Percentiles rank a stretch among this genome's conserved stretches.
phyloP scores from a whole-genome alignment of 2,329 filamentous ascomycete genomes.

The Monosporascus sp. region DNA sequence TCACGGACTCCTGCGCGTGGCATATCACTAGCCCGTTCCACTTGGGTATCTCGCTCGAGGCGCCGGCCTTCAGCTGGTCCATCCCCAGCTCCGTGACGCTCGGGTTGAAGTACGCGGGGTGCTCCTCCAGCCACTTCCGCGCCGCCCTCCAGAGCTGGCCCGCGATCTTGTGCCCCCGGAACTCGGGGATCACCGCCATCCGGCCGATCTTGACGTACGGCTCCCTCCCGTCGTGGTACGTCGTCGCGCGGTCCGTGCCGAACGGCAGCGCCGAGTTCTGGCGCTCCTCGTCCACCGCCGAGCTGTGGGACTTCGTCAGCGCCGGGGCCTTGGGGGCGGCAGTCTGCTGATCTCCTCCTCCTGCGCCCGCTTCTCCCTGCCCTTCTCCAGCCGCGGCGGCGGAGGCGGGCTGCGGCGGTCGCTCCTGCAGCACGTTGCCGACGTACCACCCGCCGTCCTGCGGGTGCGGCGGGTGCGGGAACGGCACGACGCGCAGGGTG shows the following conservation, averaged over 20 bases:
- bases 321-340: constrained; percentile 8
- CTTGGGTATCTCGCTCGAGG: constrained; percentile 37
- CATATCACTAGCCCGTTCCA: constrained; percentile 75
- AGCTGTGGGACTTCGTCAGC: constrained; percentile 4
- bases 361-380: constrained; percentile 17
- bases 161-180: constrained; percentile 60
- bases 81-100: constrained; percentile 39
- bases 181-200: constrained; percentile 62
- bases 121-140: constrained; percentile 58
- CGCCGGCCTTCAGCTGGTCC: constrained; percentile 36
- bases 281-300: constrained; percentile 13
- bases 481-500: constrained; percentile 75
- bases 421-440: constrained; percentile 32
- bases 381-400: no score
- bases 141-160: constrained; percentile 61
- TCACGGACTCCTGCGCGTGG: constrained; percentile 68
- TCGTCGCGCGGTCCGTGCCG: constrained; percentile 39
- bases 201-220: constrained; percentile 80
- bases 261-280: constrained; percentile 17
- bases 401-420: background rate
- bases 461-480: constrained; percentile 66
- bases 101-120: constrained; percentile 52
- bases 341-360: background rate
- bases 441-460: constrained; percentile 43
- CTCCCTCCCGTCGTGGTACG: constrained; percentile 56